Conservation (phyloP, 139 green algal genomes). For the Closterium sp. region DNA sequence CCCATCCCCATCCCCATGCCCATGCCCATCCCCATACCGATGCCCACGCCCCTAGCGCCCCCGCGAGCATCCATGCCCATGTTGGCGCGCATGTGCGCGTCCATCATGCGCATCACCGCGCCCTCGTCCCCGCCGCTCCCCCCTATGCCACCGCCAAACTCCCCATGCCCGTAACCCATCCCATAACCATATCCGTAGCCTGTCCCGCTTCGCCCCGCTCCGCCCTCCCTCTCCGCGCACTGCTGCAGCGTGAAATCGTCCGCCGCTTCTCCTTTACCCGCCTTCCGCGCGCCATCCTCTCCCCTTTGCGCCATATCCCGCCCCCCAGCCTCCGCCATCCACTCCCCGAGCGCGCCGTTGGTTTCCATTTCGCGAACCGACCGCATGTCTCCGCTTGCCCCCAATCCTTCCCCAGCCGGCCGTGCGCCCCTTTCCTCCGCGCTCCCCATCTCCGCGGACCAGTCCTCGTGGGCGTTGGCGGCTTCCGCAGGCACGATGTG, state of each 20-base stretch:
- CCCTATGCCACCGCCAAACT: background rate
- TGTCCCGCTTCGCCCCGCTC: background rate
- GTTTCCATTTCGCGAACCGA: background rate
- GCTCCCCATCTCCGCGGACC: background rate
- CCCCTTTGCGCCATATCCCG: background rate
- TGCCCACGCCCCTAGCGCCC: background rate
- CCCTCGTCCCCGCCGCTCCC: background rate
- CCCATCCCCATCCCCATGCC: background rate
- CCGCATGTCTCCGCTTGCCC: background rate
- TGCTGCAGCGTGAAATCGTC: background rate
- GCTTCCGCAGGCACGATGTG: background rate
- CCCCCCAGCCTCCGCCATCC: background rate
- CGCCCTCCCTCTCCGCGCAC: background rate
- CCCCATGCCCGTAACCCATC: background rate
- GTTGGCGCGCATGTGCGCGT: background rate
- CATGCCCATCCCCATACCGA: background rate
- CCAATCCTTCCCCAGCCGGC: background rate
- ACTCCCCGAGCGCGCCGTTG: background rate
- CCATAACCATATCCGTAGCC: background rate
- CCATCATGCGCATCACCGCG: background rate
- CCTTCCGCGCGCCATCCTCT: background rate
- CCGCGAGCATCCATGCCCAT: background rate
- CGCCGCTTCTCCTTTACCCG: background rate
- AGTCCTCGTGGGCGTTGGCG: background rate
- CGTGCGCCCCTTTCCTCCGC: background rate